phyloP scores from a whole-genome alignment of 1,284 basidiomycete species.

The Inonotus hispidus region DNA sequence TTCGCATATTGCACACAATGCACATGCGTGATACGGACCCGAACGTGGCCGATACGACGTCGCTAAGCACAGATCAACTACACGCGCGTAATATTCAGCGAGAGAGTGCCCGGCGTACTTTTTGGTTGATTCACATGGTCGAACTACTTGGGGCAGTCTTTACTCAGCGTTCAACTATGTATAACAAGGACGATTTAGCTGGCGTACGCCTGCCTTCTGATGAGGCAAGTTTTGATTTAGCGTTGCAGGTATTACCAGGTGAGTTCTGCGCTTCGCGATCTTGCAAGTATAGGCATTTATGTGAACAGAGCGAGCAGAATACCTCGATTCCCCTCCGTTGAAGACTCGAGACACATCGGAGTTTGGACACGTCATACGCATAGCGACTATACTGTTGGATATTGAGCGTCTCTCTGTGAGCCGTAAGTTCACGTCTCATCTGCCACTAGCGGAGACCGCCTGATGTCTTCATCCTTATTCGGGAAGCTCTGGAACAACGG shows the following conservation, averaged over 20 bases:
- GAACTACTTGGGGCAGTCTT: constrained; percentile 37
- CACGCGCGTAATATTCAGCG: constrained; percentile 58
- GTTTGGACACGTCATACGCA: constrained; percentile 64
- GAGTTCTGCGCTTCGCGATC: constrained; percentile 25
- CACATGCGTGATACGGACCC: constrained; percentile 33
- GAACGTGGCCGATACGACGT: constrained; percentile 38
- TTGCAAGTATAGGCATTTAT: constrained; percentile 5
- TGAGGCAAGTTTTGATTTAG: constrained; percentile 72
- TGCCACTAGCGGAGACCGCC: neutral
- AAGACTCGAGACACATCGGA: constrained; percentile 59
- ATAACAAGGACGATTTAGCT: constrained; percentile 49
- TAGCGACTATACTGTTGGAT: constrained; percentile 60
- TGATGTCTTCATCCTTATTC: neutral
- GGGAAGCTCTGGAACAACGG: constrained; percentile 8
- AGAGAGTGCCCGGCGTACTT: constrained; percentile 67
- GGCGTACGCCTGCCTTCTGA: constrained; percentile 62
- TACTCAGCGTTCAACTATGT: constrained; percentile 43
- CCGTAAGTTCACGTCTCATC: constrained; percentile 24
- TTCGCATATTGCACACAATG: constrained; percentile 59
- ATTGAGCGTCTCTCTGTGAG: constrained; percentile 20
- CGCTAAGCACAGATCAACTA: constrained; percentile 48
- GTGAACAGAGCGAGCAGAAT: constrained; percentile 40
- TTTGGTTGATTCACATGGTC: constrained; percentile 66
- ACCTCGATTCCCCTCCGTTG: constrained; percentile 54
- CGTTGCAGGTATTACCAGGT: constrained; percentile 57